Base-by-base conservation (phyloP, 345 rosid species). In the Euphorbia lathyris region DNA sequence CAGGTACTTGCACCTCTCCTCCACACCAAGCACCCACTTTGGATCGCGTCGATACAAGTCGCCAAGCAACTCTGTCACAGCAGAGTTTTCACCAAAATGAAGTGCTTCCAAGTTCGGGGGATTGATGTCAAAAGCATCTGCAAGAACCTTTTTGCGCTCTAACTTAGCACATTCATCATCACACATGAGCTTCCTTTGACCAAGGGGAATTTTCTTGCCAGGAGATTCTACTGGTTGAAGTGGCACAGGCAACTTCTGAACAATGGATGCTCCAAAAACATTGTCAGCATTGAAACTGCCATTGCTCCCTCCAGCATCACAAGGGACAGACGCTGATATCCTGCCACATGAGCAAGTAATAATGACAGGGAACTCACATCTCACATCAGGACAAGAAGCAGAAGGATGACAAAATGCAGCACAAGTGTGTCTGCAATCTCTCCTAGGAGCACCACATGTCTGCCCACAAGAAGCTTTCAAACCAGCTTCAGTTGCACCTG, bases 11-110 rank as follows among this genome's bases (percentile, higher is more conserved):
- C 91, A 92, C 63, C 99, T 90, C 78, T 95, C 99, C 78, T 95
- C 98, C 71, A 95, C 89, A 19, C 92, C 84, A 64, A 88, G 76
- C 55, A 90, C 94, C 98, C 99, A 95, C 78, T 82, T 92, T 0
- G 97, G 87, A 83, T 95, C 99, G 51, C 97, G 97, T 83, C 99
- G 83, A 67, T 85, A 87, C 47, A 92, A 76, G 79, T 95, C 99
- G 26, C 82, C 66, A 72, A 95, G 80, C 65, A 88, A 74, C 79
- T 95, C 99, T 27, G 96, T 81, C 51, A 87, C 73, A 5, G 83
- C 76, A 72, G 86, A 74, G 76, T 79, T 87, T 78, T 95, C 99
- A 45, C 98, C 91, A 76, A 95, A 86, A 86, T 92, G 97, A 81
- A 92, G 85, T 9, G 96, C 82, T 45, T 95, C 99, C 77, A 92